These are phyloP conservation scores for Hondaea fermentalgiana DNA, from an alignment of 108 stramenopile genomes.

Conservation along the genomic window DNA sequence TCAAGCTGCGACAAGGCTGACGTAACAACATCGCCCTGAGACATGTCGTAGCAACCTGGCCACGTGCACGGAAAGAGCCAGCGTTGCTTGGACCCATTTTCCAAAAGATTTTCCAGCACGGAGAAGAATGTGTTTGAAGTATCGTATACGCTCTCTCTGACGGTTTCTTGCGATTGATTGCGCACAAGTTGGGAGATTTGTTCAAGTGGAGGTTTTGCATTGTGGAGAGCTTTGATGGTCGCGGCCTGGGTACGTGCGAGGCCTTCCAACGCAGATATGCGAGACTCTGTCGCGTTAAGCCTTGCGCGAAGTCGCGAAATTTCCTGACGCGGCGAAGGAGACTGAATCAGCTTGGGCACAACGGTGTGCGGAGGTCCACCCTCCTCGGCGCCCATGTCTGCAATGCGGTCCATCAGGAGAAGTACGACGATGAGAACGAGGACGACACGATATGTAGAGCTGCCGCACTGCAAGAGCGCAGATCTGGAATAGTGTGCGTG, in stretches of 20 bases:
- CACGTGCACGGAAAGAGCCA: conserved; percentile 11
- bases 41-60: neutral
- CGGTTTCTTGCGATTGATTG: neutral
- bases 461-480: too few relatives aligned
- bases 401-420: too few relatives aligned
- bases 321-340: too few relatives aligned
- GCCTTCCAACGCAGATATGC: neutral
- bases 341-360: too few relatives aligned
- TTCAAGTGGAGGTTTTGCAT: too few relatives aligned
- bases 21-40: neutral
- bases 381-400: too few relatives aligned
- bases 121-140: neutral
- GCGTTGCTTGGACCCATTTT: neutral
- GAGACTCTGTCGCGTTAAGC: neutral
- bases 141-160: neutral
- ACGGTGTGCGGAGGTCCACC: too few relatives aligned
- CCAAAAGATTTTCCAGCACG: neutral
- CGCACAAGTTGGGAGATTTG: neutral
- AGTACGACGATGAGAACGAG: too few relatives aligned
- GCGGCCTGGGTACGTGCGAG: too few relatives aligned
- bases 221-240: too few relatives aligned
- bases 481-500: too few relatives aligned
- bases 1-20: neutral
- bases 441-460: too few relatives aligned
- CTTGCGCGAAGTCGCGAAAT: neutral